A percentile compares a stretch with the other conserved stretches of the same genome.
Evolutionary conservation across 345 rosid genomes (phyloP).

Genomic region (Aurinia saxatilis): DNA sequence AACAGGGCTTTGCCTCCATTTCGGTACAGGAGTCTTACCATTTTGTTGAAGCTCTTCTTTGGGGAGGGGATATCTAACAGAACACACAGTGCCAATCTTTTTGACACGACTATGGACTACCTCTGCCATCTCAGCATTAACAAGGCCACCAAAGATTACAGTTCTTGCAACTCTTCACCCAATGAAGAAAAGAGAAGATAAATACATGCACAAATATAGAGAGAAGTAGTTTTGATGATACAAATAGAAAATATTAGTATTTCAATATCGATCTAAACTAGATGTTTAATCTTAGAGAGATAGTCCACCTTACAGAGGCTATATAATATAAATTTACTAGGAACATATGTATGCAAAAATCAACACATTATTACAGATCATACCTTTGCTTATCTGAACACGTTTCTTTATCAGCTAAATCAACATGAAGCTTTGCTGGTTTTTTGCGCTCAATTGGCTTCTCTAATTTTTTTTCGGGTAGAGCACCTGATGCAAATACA

Average conservation of each 20-base stretch:
- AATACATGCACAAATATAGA: neutral
- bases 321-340: too few species aligned
- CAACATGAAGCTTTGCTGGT: slow-evolving; percentile 34
- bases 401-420: slow-evolving; percentile 57
- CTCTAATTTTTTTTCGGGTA: slow-evolving; percentile 30
- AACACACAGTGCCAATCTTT: slow-evolving; percentile 68
- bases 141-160: slow-evolving; percentile 82
- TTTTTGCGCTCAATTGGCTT: slow-evolving; percentile 45
- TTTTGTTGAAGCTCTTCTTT: slow-evolving; percentile 56
- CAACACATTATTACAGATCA: neutral
- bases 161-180: slow-evolving; percentile 80
- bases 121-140: slow-evolving; percentile 60
- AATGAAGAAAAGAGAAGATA: neutral
- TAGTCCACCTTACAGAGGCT: too few species aligned
- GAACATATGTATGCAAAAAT: too few species aligned
- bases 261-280: too few species aligned
- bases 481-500: slow-evolving; percentile 21
- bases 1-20: neutral
- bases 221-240: too few species aligned
- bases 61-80: slow-evolving; percentile 79
- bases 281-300: too few species aligned
- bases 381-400: slow-evolving; percentile 91
- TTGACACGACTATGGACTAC: slow-evolving; percentile 54
- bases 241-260: too few species aligned
- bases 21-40: slow-evolving; percentile 37